Base-by-base conservation (phyloP, 768 basidiomycete genomes). In the Leucogyrophana mollusca region DNA sequence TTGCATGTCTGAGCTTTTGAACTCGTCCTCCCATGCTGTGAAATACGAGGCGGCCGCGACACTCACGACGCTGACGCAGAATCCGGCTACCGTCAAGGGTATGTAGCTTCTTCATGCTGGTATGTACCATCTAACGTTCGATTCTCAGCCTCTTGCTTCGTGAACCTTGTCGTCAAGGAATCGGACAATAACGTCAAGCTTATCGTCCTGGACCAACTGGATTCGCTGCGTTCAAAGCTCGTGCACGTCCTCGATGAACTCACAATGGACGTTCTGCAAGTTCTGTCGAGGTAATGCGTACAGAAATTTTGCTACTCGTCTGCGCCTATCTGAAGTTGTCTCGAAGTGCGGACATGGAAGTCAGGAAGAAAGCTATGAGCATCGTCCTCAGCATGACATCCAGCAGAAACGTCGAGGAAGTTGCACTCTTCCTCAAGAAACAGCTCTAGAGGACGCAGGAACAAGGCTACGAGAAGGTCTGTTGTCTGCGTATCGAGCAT, bases 101-200 rank as follows among this genome's bases (percentile, higher is more conserved):
- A 27, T 18, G 68, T 5, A 25, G 43, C 35, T 30, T 35, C 23
- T 32, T 9, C 5, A 3, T 8, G 20, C 22, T 9, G n/a, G n/a
- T n/a, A n/a, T 38, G 40, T 18, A 22, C 52, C n/a, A n/a, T n/a
- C n/a, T n/a, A n/a, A n/a, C n/a, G n/a, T n/a, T n/a, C n/a, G n/a
- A n/a, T n/a, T n/a, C n/a, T n/a, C n/a, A n/a, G 94, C 94, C 3
- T 80, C 85, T 8, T 88, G 81, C 53, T 83, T 95, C 53, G 90
- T 96, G 58, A 88, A 82, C 53, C 81, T 98, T 37, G 85, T 94
- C 49, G 76, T 87, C 64, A 95, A 94, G 69, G 95, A 98, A 68
- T 92, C 94, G 2, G 95, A 98, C 71, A 99, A 98, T 70, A 99
- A 99, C 57, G 95, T 97, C 66, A 98, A 97, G 68, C 79, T 97